Conservation (phyloP, 2,329 filamentous ascomycete species). For the Monilinia fructigena region DNA sequence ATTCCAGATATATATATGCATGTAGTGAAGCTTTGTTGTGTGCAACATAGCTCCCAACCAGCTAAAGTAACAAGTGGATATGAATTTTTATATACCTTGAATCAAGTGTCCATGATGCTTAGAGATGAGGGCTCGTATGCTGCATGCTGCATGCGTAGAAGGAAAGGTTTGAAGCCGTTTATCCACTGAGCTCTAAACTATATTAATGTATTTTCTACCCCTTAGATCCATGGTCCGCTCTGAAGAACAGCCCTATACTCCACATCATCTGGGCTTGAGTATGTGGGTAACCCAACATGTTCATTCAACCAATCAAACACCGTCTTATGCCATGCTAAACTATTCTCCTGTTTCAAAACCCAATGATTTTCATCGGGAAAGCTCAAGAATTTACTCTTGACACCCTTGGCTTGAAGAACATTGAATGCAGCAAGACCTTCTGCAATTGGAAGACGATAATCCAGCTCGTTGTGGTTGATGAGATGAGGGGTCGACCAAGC, state of each 20-base stretch:
- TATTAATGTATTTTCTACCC: not conserved
- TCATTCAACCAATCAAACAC: slow-evolving; percentile 73
- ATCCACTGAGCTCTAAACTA: not conserved
- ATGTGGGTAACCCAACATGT: slow-evolving; percentile 19
- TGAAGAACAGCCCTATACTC: slow-evolving; percentile 15
- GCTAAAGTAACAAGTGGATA: not conserved
- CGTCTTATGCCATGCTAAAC: slow-evolving; percentile 78
- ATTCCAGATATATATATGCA: too few relatives aligned
- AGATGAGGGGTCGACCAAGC: slow-evolving; percentile 84
- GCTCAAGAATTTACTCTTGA: slow-evolving; percentile 59
- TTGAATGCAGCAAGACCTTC: slow-evolving; percentile 68
- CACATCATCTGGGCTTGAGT: slow-evolving; percentile 20
- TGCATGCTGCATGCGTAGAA: not conserved
- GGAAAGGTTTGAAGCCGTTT: not conserved
- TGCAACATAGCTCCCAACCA: too few relatives aligned
- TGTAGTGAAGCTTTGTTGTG: too few relatives aligned
- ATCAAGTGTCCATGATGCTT: too few relatives aligned
- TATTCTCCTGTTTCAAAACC: slow-evolving; percentile 87
- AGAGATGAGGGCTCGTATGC: not conserved
- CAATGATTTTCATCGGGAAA: slow-evolving; percentile 69
- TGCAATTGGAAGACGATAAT: slow-evolving; percentile 79
- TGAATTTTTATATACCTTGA: not conserved
- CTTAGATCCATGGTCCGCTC: slow-evolving; percentile 21
- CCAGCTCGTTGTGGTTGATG: slow-evolving; percentile 81
- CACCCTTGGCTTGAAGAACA: slow-evolving; percentile 51